Evolutionary conservation across 352 stramenopile species (phyloP).

Genomic region (Globisporangium polare): DNA sequence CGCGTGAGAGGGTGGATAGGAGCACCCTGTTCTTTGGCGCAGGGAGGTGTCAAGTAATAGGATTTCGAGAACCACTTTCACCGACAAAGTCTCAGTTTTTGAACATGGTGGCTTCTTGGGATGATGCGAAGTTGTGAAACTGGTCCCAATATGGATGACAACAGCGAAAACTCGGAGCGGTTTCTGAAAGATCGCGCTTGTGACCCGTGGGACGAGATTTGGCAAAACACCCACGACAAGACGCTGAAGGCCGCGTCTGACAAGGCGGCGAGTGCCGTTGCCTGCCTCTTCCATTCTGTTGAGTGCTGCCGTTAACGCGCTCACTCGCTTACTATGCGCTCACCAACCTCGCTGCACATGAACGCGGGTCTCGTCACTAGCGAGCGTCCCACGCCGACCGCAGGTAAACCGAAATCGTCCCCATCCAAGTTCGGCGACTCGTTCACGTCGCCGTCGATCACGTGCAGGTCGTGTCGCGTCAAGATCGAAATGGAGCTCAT

Average conservation of each 20-base stretch:
- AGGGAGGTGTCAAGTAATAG: too few species aligned
- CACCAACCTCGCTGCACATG: constrained; percentile 21
- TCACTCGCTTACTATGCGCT: not conserved
- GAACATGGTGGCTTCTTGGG: not conserved
- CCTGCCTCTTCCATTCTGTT: not conserved
- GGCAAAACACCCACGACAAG: not conserved
- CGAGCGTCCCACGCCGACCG: constrained; percentile 16
- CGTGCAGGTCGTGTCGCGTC: constrained; percentile 48
- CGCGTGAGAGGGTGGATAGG: too few species aligned
- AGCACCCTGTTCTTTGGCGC: too few species aligned
- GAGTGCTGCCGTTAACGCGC: not conserved
- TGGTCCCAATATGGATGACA: too few species aligned
- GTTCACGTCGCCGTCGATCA: constrained; percentile 26
- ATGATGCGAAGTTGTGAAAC: not conserved
- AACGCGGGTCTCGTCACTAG: constrained; percentile 53
- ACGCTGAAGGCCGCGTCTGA: not conserved
- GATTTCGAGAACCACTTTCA: not conserved
- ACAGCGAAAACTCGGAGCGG: not conserved
- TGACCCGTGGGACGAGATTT: too few species aligned
- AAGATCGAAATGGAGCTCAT: constrained; percentile 55
- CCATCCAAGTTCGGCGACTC: not conserved
- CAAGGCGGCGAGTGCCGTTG: not conserved
- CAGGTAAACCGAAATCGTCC: not conserved
- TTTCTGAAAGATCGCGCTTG: not conserved
- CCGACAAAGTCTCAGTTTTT: not conserved